Evolutionary conservation across 352 stramenopile genomes (phyloP), one percentile per base, ranked within the genome.

Genomic region (Phytophthora tentaculata): DNA sequence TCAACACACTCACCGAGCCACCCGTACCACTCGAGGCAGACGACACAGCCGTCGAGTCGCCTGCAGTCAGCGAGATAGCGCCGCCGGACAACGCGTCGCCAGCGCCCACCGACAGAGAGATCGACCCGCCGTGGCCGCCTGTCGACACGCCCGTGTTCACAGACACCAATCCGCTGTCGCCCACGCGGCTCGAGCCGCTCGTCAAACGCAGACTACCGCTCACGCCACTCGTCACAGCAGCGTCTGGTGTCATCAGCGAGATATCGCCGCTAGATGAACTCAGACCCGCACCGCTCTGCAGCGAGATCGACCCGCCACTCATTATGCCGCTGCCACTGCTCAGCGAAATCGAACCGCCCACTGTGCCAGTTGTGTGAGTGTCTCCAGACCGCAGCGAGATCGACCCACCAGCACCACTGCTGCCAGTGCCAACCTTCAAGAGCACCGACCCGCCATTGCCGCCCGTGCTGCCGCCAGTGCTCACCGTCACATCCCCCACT

Each of bases 401-500:
- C 29, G 54, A 68, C 12, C 72, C 70, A 4, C 69, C 58, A 24
- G 49, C 55, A 19, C 55, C 62, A 56, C 54, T 69, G 16, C 23
- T 69, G 10, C 53, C 62, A 5, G 54, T 54, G 47, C 62, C 59
- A 12, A 74, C 66, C 0, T n/a, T 60, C 54, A 73, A 7, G 23
- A 69, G 2, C 49, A 73, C 55, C 2, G 61, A 73, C 35, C 67
- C 67, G 41, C 60, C 66, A 41, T 69, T 74, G 41, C 54, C 66
- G 20, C 67, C 67, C 0, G 60, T 71, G 24, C 67, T 71, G 5
- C 55, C 37, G 23, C 62, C 56, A 39, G 55, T 71, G 29, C 41
- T 67, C 16, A 75, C 50, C 6, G 22, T 24, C 7, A 72, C 28
- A 17, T 61, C 41, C 4, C 68, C 68, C 6, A 62, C 51, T 19